Evolutionary conservation across 345 rosid genomes (phyloP).

Genomic region (Salix arbutifolia): DNA sequence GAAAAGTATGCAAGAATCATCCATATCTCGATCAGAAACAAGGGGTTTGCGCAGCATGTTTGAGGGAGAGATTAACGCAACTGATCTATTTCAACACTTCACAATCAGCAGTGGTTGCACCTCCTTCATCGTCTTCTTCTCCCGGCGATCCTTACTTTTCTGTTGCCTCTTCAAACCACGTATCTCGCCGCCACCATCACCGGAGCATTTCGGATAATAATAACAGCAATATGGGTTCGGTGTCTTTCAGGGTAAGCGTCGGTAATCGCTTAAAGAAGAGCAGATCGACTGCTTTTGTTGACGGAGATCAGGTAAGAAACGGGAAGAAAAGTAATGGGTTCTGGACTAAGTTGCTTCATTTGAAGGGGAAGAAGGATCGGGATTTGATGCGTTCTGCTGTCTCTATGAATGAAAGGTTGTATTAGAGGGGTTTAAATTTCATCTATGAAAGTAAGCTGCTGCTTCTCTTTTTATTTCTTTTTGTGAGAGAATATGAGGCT

Average conservation of each 20-base stretch:
- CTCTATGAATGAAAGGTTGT: constrained; percentile 3
- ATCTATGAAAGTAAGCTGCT: not conserved
- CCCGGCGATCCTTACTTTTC: constrained; percentile 2
- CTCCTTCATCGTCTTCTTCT: constrained; percentile 5
- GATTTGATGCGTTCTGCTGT: constrained; percentile 21
- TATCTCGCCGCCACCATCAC: constrained; percentile 28
- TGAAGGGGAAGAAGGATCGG: constrained; percentile 41
- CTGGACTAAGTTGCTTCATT: constrained; percentile 60
- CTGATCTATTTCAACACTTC: not conserved
- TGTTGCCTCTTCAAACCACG: constrained; percentile 8
- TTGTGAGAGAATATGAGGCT: not conserved
- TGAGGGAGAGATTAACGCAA: constrained; percentile 33
- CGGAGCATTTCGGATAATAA: constrained; percentile 31
- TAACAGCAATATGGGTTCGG: constrained; percentile 23
- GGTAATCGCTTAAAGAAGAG: constrained; percentile 64
- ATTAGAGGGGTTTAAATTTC: not conserved
- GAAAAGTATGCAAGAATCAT: constrained; percentile 31
- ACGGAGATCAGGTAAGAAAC: constrained; percentile 18
- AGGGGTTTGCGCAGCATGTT: constrained; percentile 48
- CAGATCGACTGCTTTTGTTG: constrained; percentile 53
- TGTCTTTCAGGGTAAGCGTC: constrained; percentile 37
- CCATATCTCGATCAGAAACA: constrained; percentile 18
- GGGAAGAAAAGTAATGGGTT: constrained; percentile 54
- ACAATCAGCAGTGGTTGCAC: not conserved
- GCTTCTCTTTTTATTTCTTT: not conserved